Evolutionary conservation across 768 basidiomycete genomes (phyloP).

Genomic region (Amanita rimosa): DNA sequence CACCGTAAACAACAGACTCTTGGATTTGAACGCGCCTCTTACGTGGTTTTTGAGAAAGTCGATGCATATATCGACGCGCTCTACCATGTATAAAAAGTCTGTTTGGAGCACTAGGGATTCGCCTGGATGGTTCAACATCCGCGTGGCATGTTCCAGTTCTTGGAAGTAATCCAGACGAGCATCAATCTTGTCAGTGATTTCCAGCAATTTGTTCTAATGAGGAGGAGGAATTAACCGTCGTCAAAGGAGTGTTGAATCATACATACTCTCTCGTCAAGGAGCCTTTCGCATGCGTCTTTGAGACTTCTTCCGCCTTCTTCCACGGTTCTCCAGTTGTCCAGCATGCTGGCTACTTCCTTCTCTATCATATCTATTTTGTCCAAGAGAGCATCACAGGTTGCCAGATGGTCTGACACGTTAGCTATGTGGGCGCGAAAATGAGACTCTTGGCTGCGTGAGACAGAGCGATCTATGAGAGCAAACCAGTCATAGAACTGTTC

Average conservation of each 20-base stretch:
- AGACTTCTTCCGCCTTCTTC: slow-evolving; percentile 89
- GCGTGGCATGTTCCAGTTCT: slow-evolving; percentile 85
- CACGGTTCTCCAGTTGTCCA: slow-evolving; percentile 76
- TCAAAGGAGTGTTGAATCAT: neutral
- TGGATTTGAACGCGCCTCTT: slow-evolving; percentile 16
- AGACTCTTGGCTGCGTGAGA: slow-evolving; percentile 89
- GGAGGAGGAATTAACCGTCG: slow-evolving; percentile 1
- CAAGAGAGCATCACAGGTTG: slow-evolving; percentile 68
- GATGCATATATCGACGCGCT: slow-evolving; percentile 89
- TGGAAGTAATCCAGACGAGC: slow-evolving; percentile 85
- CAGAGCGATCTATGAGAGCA: slow-evolving; percentile 76
- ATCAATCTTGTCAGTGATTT: slow-evolving; percentile 75
- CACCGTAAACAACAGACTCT: neutral
- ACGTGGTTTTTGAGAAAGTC: slow-evolving; percentile 84
- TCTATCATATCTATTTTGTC: slow-evolving; percentile 66
- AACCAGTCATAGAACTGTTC: slow-evolving; percentile 99
- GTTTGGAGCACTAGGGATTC: slow-evolving; percentile 83
- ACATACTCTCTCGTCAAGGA: slow-evolving; percentile 83
- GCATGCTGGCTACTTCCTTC: slow-evolving; percentile 65
- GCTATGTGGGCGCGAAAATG: slow-evolving; percentile 83
- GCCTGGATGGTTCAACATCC: slow-evolving; percentile 91
- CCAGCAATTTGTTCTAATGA: slow-evolving; percentile 64
- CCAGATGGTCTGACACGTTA: slow-evolving; percentile 63
- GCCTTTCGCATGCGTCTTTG: slow-evolving; percentile 82
- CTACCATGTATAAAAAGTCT: slow-evolving; percentile 94